These are phyloP conservation scores for Talaromyces sp. DNA, from an alignment of 2,329 filamentous ascomycete genomes.

Conservation along the genomic window DNA sequence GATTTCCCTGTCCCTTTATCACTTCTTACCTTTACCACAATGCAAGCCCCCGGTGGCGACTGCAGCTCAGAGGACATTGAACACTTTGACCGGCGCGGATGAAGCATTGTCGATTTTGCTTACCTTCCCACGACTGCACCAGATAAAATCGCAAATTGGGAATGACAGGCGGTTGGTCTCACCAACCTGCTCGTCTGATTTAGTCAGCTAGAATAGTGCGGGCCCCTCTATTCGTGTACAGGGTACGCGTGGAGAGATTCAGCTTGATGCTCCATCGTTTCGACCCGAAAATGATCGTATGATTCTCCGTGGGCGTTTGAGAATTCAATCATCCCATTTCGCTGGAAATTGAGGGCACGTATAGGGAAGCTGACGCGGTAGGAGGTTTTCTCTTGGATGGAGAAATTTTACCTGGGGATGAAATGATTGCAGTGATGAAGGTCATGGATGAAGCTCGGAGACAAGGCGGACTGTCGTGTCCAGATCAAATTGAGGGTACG, in stretches of 20 bases:
- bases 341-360: conserved; percentile 73
- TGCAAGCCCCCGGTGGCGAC: conserved; percentile 66
- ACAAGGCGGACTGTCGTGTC: conserved; percentile 61
- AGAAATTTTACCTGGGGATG: conserved; percentile 66
- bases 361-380: conserved; percentile 80
- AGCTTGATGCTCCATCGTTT: conserved; percentile 70
- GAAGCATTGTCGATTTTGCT: conserved; percentile 73
- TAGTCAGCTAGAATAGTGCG: conserved; percentile 58
- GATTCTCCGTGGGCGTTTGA: conserved; percentile 11
- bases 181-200: conserved; percentile 62
- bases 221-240: conserved; percentile 75
- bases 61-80: conserved; percentile 66
- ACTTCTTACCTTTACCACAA: conserved; percentile 62
- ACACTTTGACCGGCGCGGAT: conserved; percentile 67
- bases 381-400: conserved; percentile 72
- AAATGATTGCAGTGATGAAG: conserved; percentile 83
- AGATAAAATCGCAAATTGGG: conserved; percentile 44
- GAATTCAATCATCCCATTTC: conserved; percentile 45
- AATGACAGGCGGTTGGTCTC: conserved; percentile 65
- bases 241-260: conserved; percentile 76
- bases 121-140: conserved; percentile 62
- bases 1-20: conserved; percentile 86
- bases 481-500: conserved; percentile 60
- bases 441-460: conserved; percentile 66
- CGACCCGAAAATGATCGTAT: conserved; percentile 64